phyloP scores from a whole-genome alignment of 2,329 filamentous ascomycete species.

The Sphaerulina vaccinii region DNA sequence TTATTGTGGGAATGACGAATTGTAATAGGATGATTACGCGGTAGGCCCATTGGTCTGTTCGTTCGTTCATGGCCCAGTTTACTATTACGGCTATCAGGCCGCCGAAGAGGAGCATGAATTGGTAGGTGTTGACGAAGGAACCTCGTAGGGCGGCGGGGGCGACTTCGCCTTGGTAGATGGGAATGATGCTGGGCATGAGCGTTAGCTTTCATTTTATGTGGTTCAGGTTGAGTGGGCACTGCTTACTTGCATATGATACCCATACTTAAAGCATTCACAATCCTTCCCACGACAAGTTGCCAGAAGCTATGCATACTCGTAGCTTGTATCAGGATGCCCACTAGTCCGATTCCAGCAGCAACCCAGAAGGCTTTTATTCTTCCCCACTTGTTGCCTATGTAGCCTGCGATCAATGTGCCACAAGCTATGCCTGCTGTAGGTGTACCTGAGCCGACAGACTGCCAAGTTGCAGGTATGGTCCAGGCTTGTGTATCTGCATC shows the following conservation, averaged over 20 bases:
- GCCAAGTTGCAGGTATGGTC: not conserved
- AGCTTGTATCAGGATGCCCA: constrained; percentile 15
- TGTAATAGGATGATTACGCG: constrained; percentile 12
- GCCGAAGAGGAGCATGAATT: constrained; percentile 19
- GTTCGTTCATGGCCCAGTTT: constrained; percentile 16
- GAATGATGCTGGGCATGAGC: constrained; percentile 12
- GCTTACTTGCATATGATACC: constrained; percentile 19
- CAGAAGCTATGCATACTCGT: constrained; percentile 11
- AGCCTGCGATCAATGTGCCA: not conserved
- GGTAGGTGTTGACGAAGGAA: constrained; percentile 17
- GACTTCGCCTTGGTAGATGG: constrained; percentile 17
- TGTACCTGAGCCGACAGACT: not conserved
- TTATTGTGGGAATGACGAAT: constrained; percentile 13
- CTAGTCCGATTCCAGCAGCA: constrained; percentile 10
- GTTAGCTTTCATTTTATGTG: no score
- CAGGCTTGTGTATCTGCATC: not conserved
- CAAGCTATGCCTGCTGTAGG: not conserved
- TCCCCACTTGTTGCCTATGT: not conserved
- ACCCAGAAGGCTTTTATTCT: not conserved
- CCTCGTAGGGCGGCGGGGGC: constrained; percentile 12
- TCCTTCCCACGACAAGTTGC: constrained; percentile 15
- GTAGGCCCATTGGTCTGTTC: constrained; percentile 17
- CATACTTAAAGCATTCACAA: constrained; percentile 19
- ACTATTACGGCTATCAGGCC: constrained; percentile 14
- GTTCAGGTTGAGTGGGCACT: not conserved